These are phyloP conservation scores for Amorphotheca resinae DNA, from an alignment of 495 filamentous ascomycete species.

Conservation along the genomic window DNA sequence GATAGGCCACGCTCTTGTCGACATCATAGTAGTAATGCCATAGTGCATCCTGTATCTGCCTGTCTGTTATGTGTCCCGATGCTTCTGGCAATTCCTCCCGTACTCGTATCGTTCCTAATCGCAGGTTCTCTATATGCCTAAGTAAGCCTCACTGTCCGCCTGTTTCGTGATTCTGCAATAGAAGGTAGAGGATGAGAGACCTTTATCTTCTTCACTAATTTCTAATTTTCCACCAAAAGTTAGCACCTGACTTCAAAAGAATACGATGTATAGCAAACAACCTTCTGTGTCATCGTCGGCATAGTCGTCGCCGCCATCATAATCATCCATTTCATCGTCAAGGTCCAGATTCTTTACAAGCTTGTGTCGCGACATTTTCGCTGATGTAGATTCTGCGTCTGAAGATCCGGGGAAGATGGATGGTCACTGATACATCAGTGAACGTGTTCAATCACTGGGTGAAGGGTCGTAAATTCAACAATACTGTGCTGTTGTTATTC, in stretches of 20 bases:
- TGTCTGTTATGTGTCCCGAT: constrained; percentile 41
- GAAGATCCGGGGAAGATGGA: background rate
- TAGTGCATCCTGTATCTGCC: constrained; percentile 74
- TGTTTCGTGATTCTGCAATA: constrained; percentile 5
- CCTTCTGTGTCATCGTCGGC: constrained; percentile 24
- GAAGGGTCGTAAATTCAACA: no score
- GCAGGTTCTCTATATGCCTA: constrained; percentile 34
- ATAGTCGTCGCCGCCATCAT: constrained; percentile 37
- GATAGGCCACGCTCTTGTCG: constrained; percentile 66
- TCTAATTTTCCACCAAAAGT: constrained; percentile 20
- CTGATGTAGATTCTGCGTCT: background rate
- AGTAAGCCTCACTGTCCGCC: background rate
- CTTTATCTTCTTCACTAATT: constrained; percentile 48
- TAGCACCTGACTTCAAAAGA: background rate
- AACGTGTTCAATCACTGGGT: no score
- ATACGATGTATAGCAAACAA: constrained; percentile 5
- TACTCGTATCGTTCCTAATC: constrained; percentile 40
- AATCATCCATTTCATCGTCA: constrained; percentile 48
- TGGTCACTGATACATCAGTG: background rate
- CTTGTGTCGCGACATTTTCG: constrained; percentile 50
- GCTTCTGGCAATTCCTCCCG: constrained; percentile 39
- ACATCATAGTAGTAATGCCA: constrained; percentile 97
- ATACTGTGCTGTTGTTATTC: no score
- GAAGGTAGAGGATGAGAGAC: constrained; percentile 19
- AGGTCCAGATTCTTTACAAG: constrained; percentile 47